Evolutionary conservation across 2,329 filamentous ascomycete genomes (phyloP), one percentile per base, ranked within the genome.

Genomic region (Aspergillus chevalieri): DNA sequence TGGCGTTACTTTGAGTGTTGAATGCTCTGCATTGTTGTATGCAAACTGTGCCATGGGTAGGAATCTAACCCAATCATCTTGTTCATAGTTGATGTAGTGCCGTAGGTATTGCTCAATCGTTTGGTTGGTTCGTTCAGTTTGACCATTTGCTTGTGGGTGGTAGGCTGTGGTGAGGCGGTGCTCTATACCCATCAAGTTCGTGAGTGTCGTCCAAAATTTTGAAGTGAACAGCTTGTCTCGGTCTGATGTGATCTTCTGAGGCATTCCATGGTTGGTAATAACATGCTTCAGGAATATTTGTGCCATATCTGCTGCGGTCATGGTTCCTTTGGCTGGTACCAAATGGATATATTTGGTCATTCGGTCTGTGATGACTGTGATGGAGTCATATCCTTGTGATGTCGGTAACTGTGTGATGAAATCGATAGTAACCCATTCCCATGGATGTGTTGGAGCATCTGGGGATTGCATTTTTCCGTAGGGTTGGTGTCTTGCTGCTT

Each of bases 101-200:
- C 21, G 38, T 43, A 54, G 17, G n/a, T 54, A 52, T 17, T 52
- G n/a, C 43, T 54, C 28, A 2, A 54, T 2, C 1, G n/a, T 50
- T 26, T 53, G 17, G 19, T 53, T 53, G 4, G 17, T 28, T 44
- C 12, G 0, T 42, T 53, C 10, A 14, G 10, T 53, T 33, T 53
- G 17, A 34, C 45, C 19, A 26, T 53, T 33, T 4, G 3, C 28
- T 33, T 33, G 28, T 4, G 28, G 3, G 28, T 33, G 28, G 5
- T 33, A 33, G 14, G 28, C 28, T 4, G 3, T 33, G 14, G 28
- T 33, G 28, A 33, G 28, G 8, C 3, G 1, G 5, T 33, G 28
- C 8, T 33, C 28, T 9, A 33, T 33, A 9, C 28, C 28, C 28
- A 33, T 33, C 8, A 33, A 14, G 8, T 33, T 33, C 2, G 28